phyloP scores from a whole-genome alignment of 306 rosid species.

The Citrullus mucosospermus region DNA sequence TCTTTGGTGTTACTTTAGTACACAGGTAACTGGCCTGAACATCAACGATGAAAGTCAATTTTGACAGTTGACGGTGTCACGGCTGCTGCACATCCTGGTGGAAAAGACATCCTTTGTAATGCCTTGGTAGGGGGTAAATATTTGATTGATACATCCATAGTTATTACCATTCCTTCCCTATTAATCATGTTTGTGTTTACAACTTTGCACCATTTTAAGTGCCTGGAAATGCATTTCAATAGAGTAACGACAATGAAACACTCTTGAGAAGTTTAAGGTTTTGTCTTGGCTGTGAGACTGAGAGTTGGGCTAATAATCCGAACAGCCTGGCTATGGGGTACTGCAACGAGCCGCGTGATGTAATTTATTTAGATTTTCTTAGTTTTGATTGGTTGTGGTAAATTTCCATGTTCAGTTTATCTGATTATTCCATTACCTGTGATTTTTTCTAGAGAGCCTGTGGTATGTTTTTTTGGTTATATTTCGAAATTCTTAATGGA shows the following conservation, averaged over 20 bases:
- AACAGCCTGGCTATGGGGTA: too few relatives aligned
- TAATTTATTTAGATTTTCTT: not conserved
- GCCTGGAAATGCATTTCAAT: not conserved
- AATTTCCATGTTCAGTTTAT: not conserved
- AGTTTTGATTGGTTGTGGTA: not conserved
- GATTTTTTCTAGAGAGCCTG: not conserved
- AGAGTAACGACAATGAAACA: not conserved
- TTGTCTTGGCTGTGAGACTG: too few relatives aligned
- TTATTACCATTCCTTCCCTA: too few relatives aligned
- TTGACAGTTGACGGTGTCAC: not conserved
- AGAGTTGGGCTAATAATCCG: too few relatives aligned
- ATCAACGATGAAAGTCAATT: not conserved
- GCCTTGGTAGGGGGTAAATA: not conserved
- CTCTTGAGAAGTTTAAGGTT: not conserved
- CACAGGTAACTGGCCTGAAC: not conserved
- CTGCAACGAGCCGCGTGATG: not conserved
- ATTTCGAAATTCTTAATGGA: not conserved
- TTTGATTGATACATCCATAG: not conserved
- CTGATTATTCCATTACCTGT: not conserved
- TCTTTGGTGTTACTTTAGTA: not conserved
- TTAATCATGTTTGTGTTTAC: not conserved
- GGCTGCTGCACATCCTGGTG: not conserved
- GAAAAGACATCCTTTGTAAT: not conserved
- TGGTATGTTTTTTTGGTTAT: not conserved
- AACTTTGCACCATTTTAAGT: not conserved